A percentile compares a stretch with the other conserved stretches of the same genome.
phyloP scores from a whole-genome alignment of 2,329 filamentous ascomycete species.

The Diplodia scrobiculata region DNA sequence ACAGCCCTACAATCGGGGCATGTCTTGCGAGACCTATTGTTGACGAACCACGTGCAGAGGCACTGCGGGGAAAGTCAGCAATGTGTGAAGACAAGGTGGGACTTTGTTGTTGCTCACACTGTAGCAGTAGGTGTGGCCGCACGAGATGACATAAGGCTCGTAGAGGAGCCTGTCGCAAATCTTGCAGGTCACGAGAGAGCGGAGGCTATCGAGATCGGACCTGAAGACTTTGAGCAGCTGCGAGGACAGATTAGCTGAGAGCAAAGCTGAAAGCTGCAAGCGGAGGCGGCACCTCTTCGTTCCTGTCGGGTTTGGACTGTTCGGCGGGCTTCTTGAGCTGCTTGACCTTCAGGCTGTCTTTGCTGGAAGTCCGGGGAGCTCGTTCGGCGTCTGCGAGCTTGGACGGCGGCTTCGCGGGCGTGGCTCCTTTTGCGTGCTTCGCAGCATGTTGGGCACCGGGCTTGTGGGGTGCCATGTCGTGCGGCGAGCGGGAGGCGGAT shows the following conservation, averaged over 20 bases:
- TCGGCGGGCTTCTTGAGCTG: constrained; percentile 42
- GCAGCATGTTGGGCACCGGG: constrained; percentile 11
- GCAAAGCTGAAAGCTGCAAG: background rate
- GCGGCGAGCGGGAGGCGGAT: background rate
- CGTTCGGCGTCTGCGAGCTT: constrained; percentile 40
- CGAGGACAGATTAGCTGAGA: constrained; percentile 34
- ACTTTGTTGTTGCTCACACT: constrained; percentile 49
- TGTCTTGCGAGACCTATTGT: constrained; percentile 61
- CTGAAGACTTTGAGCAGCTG: constrained; percentile 46
- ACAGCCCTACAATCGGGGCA: constrained; percentile 68
- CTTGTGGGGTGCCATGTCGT: constrained; percentile 26
- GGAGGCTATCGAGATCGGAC: constrained; percentile 62
- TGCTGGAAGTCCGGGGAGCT: constrained; percentile 41
- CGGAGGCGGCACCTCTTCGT: constrained; percentile 41
- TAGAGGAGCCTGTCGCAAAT: constrained; percentile 70
- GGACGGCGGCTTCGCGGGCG: constrained; percentile 34
- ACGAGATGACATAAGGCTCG: constrained; percentile 68
- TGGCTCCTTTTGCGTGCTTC: constrained; percentile 1
- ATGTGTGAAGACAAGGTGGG: constrained; percentile 37
- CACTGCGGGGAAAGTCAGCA: constrained; percentile 50
- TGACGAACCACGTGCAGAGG: constrained; percentile 58
- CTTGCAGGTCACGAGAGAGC: constrained; percentile 64
- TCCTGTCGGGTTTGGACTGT: constrained; percentile 37
- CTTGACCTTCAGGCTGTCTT: constrained; percentile 46
- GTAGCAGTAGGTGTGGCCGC: constrained; percentile 74